These are phyloP conservation scores for Cunninghamia lanceolata DNA, from an alignment of 75 land plant species.

Conservation along the genomic window DNA sequence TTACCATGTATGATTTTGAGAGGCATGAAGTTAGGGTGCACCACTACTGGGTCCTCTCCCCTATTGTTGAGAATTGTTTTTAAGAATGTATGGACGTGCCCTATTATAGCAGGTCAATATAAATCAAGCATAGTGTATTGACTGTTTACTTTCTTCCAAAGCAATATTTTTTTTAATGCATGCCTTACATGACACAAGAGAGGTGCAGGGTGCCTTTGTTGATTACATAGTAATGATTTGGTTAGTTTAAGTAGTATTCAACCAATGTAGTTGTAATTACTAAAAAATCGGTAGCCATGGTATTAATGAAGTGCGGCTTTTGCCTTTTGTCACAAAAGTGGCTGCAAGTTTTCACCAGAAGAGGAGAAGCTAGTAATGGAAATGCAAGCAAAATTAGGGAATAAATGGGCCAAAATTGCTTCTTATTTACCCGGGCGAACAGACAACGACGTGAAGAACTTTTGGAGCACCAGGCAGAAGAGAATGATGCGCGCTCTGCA, in stretches of 20 bases:
- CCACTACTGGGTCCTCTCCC: too few relatives aligned
- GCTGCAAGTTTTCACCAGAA: slow-evolving; percentile 77
- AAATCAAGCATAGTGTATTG: too few relatives aligned
- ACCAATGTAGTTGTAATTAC: not conserved
- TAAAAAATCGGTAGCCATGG: not conserved
- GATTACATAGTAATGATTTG: not conserved
- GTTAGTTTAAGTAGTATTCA: not conserved
- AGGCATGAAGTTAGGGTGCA: too few relatives aligned
- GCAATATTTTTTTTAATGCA: too few relatives aligned
- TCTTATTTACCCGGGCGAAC: slow-evolving; percentile 78
- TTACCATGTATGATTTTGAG: too few relatives aligned
- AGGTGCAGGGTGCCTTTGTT: too few relatives aligned
- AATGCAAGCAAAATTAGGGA: slow-evolving; percentile 80
- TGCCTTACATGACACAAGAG: too few relatives aligned
- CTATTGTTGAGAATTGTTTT: too few relatives aligned
- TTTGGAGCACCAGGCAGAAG: slow-evolving; percentile 95
- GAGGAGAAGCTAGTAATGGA: slow-evolving; percentile 86
- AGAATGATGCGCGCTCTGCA: slow-evolving; percentile 73
- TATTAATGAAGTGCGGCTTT: not conserved
- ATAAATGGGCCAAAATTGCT: slow-evolving; percentile 92
- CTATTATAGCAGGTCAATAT: too few relatives aligned
- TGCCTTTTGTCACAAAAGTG: slow-evolving; percentile 38
- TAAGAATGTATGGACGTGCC: too few relatives aligned
- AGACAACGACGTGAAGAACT: slow-evolving; percentile 95
- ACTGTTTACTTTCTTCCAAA: too few relatives aligned